Base-by-base conservation (phyloP, 1,284 basidiomycete species). In the Apiotrichum porosum region DNA sequence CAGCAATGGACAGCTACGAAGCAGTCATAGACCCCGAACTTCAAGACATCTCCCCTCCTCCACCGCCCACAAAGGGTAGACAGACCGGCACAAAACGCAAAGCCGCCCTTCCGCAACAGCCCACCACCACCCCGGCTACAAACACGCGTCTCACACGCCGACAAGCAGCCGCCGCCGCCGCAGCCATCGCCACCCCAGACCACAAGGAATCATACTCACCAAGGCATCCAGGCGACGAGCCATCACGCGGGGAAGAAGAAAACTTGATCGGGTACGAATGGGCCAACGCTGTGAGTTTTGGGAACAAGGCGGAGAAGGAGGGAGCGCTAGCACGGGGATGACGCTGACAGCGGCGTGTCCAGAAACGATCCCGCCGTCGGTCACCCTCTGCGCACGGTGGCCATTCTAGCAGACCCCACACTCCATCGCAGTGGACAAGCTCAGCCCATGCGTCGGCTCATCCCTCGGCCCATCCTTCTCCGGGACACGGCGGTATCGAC, bases 211-310 rank as follows among this genome's bases (percentile, higher is more conserved):
- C n/a, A n/a, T n/a, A n/a, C n/a, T n/a, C n/a, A n/a, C n/a, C n/a
- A n/a, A n/a, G n/a, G n/a, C n/a, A n/a, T n/a, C n/a, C n/a, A n/a
- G 26, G 22, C 24, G 47, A 18, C 5, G 62, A 64, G 47, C 62
- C 65, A 1, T 22, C 56, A 10, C 52, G 63, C 23, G 62, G 63
- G 3, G 62, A 68, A 39, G 65, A 68, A 49, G 63, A 63, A 53
- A 64, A 65, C 42, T 39, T 63, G 44, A 61, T 60, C 35, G 54
- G 54, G 12, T 65, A 61, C 46, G 56, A 61, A 47, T 53, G 49
- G 50, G 35, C 37, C 19, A 32, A 12, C 22, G 50, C 42, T 14
- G 57, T 51, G 40, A 48, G 42, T 51, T 9, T 32, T 14, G 15
- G 6, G 9, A 21, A 9, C 18, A n/a, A n/a, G n/a, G n/a, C n/a